Percentiles rank a stretch among this genome's conserved stretches.
phyloP scores from a whole-genome alignment of 1,284 basidiomycete genomes.

The Quambalaria eucalypti region DNA sequence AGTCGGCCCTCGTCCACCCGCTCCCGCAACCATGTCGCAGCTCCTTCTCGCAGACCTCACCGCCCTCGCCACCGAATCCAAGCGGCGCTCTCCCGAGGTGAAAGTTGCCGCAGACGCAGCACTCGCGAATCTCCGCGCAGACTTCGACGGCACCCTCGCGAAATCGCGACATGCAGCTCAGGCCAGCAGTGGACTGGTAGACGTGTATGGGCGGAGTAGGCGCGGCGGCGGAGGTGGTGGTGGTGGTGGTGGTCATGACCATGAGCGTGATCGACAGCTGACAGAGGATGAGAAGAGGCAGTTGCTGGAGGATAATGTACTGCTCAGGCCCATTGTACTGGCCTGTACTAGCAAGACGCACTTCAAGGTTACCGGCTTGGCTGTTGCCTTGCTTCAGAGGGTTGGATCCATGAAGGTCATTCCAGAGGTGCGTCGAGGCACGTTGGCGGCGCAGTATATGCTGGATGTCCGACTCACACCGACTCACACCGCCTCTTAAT shows the following conservation, averaged over 20 bases:
- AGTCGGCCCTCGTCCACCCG: background rate
- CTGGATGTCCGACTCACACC: background rate
- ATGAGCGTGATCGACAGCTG: no score
- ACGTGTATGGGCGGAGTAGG: background rate
- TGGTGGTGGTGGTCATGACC: background rate
- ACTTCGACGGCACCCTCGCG: conserved; percentile 20
- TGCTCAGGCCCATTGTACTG: conserved; percentile 82
- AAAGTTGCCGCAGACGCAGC: conserved; percentile 29
- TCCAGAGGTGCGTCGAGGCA: conserved; percentile 50
- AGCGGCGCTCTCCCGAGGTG: conserved; percentile 43
- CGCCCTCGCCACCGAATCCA: conserved; percentile 36
- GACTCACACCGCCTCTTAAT: background rate
- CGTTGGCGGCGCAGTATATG: background rate
- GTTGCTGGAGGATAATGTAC: conserved; percentile 53
- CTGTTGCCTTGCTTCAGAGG: conserved; percentile 80
- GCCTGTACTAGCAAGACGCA: conserved; percentile 79
- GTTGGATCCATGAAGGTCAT: conserved; percentile 79
- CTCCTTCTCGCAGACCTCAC: conserved; percentile 39
- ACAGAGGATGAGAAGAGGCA: background rate
- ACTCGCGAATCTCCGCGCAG: conserved; percentile 21
- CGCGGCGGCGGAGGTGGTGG: background rate
- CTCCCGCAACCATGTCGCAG: conserved; percentile 23
- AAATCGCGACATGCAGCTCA: background rate
- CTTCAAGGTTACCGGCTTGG: conserved; percentile 84
- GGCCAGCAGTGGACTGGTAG: no score